Conservation (phyloP, 2,329 filamentous ascomycete species). For the Colletotrichum coccodes region DNA sequence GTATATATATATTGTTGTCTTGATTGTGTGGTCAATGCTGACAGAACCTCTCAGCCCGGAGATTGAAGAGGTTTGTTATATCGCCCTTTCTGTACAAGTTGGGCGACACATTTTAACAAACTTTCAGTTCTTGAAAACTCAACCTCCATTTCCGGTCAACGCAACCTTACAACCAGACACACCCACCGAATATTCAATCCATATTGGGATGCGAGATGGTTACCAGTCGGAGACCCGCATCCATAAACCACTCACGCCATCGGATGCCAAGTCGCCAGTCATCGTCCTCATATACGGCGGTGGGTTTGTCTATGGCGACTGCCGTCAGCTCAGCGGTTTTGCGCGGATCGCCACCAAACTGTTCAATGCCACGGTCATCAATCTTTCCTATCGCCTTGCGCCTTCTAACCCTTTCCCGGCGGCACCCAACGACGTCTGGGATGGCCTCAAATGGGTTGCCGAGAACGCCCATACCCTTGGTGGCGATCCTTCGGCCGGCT, state of each 20-base stretch:
- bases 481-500: slow-evolving; percentile 23
- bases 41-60: neutral
- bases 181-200: neutral
- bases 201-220: slow-evolving; percentile 14
- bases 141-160: neutral
- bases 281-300: slow-evolving; percentile 27
- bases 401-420: slow-evolving; percentile 56
- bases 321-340: neutral
- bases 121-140: neutral
- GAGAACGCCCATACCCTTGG: slow-evolving; percentile 12
- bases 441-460: slow-evolving; percentile 37
- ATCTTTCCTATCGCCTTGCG: slow-evolving; percentile 58
- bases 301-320: slow-evolving; percentile 10
- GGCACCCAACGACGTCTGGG: slow-evolving; percentile 53
- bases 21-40: neutral
- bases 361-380: slow-evolving; percentile 39
- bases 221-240: slow-evolving; percentile 1
- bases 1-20: neutral
- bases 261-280: neutral
- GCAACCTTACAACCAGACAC: neutral
- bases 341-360: neutral
- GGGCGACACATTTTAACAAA: neutral
- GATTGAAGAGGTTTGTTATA: neutral
- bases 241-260: neutral
- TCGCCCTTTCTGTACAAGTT: neutral